phyloP scores from a whole-genome alignment of 176 grass and related monocot genomes.

The Phragmites australis region DNA sequence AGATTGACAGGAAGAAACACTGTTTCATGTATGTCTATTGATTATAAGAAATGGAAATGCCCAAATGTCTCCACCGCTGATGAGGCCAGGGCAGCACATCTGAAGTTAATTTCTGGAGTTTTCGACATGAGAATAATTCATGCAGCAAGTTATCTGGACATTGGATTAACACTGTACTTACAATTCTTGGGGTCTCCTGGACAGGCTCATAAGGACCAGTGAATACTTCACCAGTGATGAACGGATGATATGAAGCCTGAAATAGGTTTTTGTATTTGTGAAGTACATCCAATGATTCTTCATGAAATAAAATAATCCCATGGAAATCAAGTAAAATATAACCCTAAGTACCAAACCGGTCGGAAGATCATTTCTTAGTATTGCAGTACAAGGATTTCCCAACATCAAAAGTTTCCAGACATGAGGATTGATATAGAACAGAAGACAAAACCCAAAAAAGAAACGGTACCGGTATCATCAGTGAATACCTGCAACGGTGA shows the following conservation, averaged over 20 bases:
- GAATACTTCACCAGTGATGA: conserved; percentile 91
- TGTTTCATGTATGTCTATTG: neutral
- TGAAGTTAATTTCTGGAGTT: conserved; percentile 21
- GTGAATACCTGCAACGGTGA: conserved; percentile 88
- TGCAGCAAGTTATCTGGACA: conserved; percentile 24
- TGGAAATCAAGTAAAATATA: conserved; percentile 21
- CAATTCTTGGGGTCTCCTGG: conserved; percentile 82
- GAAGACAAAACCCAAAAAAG: neutral
- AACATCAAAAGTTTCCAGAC: conserved; percentile 19
- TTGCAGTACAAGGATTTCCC: conserved; percentile 5
- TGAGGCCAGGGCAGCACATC: neutral
- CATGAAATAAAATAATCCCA: conserved; percentile 22
- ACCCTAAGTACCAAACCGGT: neutral
- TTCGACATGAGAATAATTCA: conserved; percentile 19
- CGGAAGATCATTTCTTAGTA: neutral
- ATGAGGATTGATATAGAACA: neutral
- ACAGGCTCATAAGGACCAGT: conserved; percentile 72
- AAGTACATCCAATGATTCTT: conserved; percentile 37
- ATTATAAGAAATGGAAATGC: conserved; percentile 18
- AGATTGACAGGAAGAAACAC: conserved; percentile 7
- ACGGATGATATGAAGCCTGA: conserved; percentile 95
- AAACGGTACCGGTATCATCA: conserved; percentile 26
- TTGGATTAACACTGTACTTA: conserved; percentile 54
- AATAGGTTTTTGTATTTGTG: conserved; percentile 39
- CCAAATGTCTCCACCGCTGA: conserved; percentile 21